These are phyloP conservation scores for Cardamine resedifolia DNA, from an alignment of 345 rosid genomes.

Conservation along the genomic window DNA sequence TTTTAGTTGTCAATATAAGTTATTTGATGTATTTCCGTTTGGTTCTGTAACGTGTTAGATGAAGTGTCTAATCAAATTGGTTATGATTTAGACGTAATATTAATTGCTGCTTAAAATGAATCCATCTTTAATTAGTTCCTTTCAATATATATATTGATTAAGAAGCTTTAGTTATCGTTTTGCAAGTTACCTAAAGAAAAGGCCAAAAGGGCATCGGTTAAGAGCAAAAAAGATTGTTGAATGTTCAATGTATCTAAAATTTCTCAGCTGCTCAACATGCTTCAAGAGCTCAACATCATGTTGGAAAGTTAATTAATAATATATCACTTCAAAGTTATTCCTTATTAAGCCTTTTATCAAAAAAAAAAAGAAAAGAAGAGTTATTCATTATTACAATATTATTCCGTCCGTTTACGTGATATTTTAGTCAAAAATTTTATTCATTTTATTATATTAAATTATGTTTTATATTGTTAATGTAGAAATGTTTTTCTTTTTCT, in stretches of 20 bases:
- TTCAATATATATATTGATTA: conserved; percentile 14
- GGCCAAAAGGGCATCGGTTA: neutral
- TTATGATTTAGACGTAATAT: conserved; percentile 28
- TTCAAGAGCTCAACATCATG: neutral
- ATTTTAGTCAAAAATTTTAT: neutral
- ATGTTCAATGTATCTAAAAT: neutral
- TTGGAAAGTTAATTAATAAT: neutral
- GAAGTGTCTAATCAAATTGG: conserved; percentile 31
- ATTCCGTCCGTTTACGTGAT: neutral
- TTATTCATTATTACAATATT: neutral
- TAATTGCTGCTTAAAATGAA: conserved; percentile 16
- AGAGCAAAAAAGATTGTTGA: neutral
- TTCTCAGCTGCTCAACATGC: conserved; percentile 4
- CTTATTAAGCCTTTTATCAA: too few species aligned
- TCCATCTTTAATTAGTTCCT: conserved; percentile 8
- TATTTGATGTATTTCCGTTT: conserved; percentile 4
- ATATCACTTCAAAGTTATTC: neutral
- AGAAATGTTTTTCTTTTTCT: neutral
- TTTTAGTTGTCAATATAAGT: neutral
- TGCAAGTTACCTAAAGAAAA: conserved; percentile 9
- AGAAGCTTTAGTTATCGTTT: conserved; percentile 7
- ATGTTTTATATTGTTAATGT: too few species aligned
- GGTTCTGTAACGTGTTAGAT: conserved; percentile 25
- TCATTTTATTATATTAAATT: neutral
- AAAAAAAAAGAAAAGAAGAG: too few species aligned